These are phyloP conservation scores for Amaranthus tricolor DNA, from an alignment of 179 eudicot genomes.

Conservation along the genomic window DNA sequence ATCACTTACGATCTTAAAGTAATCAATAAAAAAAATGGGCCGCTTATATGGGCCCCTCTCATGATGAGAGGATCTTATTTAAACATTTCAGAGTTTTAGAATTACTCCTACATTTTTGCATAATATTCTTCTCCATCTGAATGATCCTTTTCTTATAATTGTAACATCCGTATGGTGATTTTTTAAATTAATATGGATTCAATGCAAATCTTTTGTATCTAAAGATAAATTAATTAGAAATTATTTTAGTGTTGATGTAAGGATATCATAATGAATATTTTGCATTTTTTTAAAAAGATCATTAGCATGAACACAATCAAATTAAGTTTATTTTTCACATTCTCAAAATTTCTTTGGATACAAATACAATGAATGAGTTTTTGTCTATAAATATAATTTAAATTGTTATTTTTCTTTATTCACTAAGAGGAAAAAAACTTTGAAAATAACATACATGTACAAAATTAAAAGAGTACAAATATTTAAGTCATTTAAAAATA, in stretches of 20 bases:
- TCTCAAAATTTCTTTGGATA: background rate
- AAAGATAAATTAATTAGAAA: background rate
- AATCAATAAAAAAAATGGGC: no score
- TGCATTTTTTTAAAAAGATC: background rate
- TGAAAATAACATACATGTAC: background rate
- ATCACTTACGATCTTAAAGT: no score
- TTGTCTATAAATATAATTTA: slow-evolving; percentile 1
- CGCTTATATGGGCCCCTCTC: no score
- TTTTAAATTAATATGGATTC: no score
- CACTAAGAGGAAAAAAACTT: background rate
- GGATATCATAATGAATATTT: slow-evolving; percentile 5
- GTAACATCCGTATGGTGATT: no score
- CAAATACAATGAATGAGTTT: background rate
- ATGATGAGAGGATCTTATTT: no score
- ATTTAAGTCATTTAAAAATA: background rate
- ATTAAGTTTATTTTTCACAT: background rate
- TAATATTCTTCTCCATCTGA: no score
- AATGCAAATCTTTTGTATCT: no score
- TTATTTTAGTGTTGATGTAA: background rate
- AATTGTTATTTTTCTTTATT: background rate
- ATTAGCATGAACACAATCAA: background rate
- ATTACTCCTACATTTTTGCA: no score
- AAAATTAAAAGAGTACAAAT: background rate
- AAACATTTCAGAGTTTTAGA: no score
- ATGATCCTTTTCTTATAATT: no score